Base-by-base conservation (phyloP, 306 rosid genomes). In the Fragaria ananassa region DNA sequence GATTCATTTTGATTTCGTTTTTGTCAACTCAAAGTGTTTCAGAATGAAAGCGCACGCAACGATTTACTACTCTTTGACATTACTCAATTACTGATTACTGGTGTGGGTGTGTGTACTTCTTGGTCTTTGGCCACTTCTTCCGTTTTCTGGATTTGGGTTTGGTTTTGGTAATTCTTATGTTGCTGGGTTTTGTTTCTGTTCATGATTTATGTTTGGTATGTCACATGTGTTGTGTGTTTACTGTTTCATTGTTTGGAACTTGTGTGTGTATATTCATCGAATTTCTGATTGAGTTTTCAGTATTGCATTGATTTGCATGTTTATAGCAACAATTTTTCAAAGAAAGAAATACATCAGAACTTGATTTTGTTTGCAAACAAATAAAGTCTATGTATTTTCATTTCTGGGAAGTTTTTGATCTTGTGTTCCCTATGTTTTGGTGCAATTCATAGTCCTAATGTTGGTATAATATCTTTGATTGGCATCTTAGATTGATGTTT, bases 221-320 rank as follows among this genome's bases (percentile, higher is more conserved):
- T 21, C 29, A 3, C 35, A 58, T 23, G 11, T 41, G 44, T 74
- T 73, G 49, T 44, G 68, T 72, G 60, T 4, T 61, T 29, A 42
- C 77, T 75, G 68, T 45, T 81, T 27, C 21, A 76, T 76, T 57
- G 25, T 76, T 63, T 68, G 75, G 62, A 18, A 44, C 54, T 10
- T 74, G 27, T 31, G 19, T 72, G 11, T 23, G 39, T 62, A 23
- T 58, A 13, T 57, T 57, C 29, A 61, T 60, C 29, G 19, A 27
- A 37, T 74, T 13, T 44, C 58, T 60, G 69, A 15, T 58, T 34
- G 44, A n/a, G 13, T 51, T 58, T 57, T 19, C 46, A 68, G 76
- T 79, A 47, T 46, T 71, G 57, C 74, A 57, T 74, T 61, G 37
- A 45, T 63, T 64, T 65, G 41, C 73, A 45, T 71, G 25, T 13